These are phyloP conservation scores for Trichoderma oligosporum DNA, from an alignment of 2,329 filamentous ascomycete species.

Conservation along the genomic window DNA sequence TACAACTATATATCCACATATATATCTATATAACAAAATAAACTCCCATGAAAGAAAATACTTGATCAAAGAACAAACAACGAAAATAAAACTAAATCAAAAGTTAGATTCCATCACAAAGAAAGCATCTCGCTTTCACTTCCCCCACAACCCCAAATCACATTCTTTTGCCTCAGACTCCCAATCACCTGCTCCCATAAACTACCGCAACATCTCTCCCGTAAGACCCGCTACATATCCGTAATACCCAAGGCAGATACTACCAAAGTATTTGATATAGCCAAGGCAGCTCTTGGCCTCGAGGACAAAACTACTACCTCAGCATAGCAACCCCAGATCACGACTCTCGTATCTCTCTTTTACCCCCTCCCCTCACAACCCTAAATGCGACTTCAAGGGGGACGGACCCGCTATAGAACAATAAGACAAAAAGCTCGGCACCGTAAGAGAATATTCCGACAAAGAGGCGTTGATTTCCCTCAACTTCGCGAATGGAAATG, in stretches of 20 bases:
- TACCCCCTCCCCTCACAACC: neutral
- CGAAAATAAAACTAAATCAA: neutral
- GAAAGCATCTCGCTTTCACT: conserved; percentile 1
- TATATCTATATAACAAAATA: neutral
- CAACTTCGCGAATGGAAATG: neutral
- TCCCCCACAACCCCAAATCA: conserved; percentile 3
- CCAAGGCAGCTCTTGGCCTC: neutral
- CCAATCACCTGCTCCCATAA: conserved; percentile 7
- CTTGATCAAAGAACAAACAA: neutral
- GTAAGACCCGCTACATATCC: neutral
- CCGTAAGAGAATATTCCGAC: too few species aligned
- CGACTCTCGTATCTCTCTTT: neutral
- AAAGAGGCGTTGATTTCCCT: too few species aligned
- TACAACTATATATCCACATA: too few species aligned
- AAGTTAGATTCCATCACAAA: conserved; percentile 9
- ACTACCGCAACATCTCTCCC: neutral
- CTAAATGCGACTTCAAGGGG: too few species aligned
- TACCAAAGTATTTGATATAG: neutral
- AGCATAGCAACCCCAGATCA: conserved; percentile 15
- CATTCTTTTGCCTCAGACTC: too few species aligned
- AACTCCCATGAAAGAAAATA: neutral
- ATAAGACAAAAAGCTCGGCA: neutral
- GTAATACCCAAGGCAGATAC: neutral
- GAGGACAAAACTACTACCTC: neutral
- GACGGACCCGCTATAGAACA: neutral